phyloP scores from a whole-genome alignment of 768 basidiomycete genomes.

The Tylopilus sp. region DNA sequence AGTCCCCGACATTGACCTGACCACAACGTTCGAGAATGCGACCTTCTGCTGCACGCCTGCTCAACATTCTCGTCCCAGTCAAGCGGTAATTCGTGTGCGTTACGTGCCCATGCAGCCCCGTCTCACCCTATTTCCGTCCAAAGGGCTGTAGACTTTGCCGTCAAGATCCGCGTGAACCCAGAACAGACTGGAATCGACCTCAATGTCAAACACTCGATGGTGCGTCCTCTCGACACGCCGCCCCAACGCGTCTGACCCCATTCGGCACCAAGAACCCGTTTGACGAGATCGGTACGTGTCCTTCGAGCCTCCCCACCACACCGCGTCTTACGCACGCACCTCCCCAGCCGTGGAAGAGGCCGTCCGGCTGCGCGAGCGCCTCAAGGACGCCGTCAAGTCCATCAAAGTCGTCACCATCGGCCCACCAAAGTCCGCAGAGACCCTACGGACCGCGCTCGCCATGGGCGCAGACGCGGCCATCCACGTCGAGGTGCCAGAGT shows the following conservation, averaged over 20 bases:
- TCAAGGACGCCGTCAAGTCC: conserved; percentile 71
- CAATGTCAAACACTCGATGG: conserved; percentile 99
- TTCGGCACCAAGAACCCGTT: conserved; percentile 79
- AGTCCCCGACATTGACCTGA: conserved; percentile 14
- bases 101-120: background rate
- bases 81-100: conserved; percentile 58
- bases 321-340: background rate
- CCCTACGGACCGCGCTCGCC: conserved; percentile 91
- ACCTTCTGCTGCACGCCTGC: conserved; percentile 63
- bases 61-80: conserved; percentile 92
- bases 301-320: background rate
- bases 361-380: conserved; percentile 84
- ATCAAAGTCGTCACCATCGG: conserved; percentile 96
- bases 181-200: conserved; percentile 95
- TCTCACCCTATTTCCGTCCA: conserved; percentile 1
- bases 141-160: conserved; percentile 94
- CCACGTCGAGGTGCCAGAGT: conserved; percentile 83
- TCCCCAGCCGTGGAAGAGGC: conserved; percentile 91
- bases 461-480: conserved; percentile 96
- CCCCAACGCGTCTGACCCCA: background rate
- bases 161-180: conserved; percentile 96
- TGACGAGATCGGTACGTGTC: conserved; percentile 86
- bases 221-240: conserved; percentile 33
- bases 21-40: conserved; percentile 72
- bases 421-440: conserved; percentile 84